Evolutionary conservation across 2,329 filamentous ascomycete species (phyloP), one percentile per base, ranked within the genome.

Genomic region (Talaromyces sp.): DNA sequence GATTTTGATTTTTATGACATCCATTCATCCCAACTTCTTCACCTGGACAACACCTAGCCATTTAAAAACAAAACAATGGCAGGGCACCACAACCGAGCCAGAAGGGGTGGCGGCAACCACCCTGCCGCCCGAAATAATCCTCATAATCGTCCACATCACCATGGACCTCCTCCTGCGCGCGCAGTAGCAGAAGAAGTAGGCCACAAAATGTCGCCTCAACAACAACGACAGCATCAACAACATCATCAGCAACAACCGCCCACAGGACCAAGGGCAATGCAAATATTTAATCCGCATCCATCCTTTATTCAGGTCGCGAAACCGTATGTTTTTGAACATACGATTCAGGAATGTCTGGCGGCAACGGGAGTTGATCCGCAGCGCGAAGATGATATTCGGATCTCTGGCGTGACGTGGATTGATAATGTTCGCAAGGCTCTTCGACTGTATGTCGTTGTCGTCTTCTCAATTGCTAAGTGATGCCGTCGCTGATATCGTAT

Each of bases 351-450:
- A 72, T 88, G 89, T 75, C 85, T 96, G 65, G 83, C 85, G 52
- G 85, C 86, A 22, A 87, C 89, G 67, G 87, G 88, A 45, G 87
- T 89, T 72, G 90, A 91, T 73, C 88, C 91, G 60, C 87, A 90
- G 43, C 88, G 90, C 65, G 93, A 98, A 76, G 91, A 94, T 73
- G 87, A 81, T 67, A 87, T 92, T 69, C 88, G 94, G 61, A 80
- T 98, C 52, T 92, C 95, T 73, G 95, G 94, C 19, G 89, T 97
- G 10, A 87, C 92, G 66, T 90, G 94, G 84, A 94, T 99, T 68
- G 92, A 97, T 73, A 90, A 88, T 67, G 90, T 96, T 49, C 86
- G 94, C 57, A 87, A 89, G 71, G 86, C 87, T 24, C 82, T 99
- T 60, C 89, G 91, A 70, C 80, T 99, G 90, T 95, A 81, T 72